Conservation (phyloP, 345 rosid genomes). For the Eucalyptus victrix region DNA sequence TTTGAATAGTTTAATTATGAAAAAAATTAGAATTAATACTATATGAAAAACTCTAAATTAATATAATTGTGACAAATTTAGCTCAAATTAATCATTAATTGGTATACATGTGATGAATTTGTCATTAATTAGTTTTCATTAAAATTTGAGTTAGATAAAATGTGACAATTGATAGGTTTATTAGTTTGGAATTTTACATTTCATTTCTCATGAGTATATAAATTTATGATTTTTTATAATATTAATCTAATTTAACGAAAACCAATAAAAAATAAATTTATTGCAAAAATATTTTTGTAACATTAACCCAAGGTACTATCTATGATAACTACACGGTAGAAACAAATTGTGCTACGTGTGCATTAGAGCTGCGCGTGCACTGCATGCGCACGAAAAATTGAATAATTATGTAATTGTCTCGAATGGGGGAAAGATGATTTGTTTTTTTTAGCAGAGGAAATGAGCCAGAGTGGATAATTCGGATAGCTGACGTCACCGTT, state of each 20-base stretch:
- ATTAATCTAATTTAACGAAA: fast-evolving
- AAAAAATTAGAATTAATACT: too few species aligned
- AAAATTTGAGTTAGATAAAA: fast-evolving
- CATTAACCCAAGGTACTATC: too few species aligned
- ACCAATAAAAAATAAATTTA: fast-evolving
- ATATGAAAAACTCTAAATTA: fast-evolving
- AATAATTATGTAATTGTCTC: background rate
- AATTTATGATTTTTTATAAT: too few species aligned
- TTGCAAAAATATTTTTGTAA: fast-evolving
- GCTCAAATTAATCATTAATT: too few species aligned
- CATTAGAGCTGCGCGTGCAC: background rate
- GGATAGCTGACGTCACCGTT: background rate
- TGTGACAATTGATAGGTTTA: fast-evolving
- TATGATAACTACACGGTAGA: background rate
- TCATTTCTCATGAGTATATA: too few species aligned
- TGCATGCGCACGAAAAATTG: background rate
- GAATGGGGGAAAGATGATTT: background rate
- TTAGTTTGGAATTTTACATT: too few species aligned
- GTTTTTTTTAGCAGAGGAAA: background rate
- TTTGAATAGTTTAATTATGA: background rate
- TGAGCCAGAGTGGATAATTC: fast-evolving
- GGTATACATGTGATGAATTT: fast-evolving
- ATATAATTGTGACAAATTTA: too few species aligned
- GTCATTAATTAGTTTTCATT: fast-evolving
- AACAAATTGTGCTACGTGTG: background rate